These are phyloP conservation scores for Abortiporus biennis DNA, from an alignment of 1,284 basidiomycete genomes.

Conservation along the genomic window DNA sequence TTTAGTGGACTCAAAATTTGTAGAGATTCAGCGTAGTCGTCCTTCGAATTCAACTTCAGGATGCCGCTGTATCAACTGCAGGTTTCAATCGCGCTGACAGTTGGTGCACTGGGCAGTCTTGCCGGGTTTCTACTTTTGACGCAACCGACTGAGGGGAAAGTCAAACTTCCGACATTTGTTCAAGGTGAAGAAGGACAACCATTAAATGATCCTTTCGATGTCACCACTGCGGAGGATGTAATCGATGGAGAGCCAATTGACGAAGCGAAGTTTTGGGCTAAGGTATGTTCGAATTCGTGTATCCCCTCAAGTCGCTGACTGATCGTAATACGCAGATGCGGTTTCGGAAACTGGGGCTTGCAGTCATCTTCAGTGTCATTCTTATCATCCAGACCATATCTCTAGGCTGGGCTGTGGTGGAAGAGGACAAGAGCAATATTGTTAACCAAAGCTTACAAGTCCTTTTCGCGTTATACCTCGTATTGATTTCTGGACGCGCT, in stretches of 20 bases:
- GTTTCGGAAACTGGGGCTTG: slow-evolving; percentile 47
- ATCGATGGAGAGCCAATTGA: slow-evolving; percentile 74
- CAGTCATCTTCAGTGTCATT: slow-evolving; percentile 37
- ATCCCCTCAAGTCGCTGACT: neutral
- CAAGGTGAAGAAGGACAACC: slow-evolving; percentile 29
- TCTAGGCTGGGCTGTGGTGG: slow-evolving; percentile 45
- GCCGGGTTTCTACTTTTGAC: slow-evolving; percentile 32
- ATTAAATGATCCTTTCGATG: slow-evolving; percentile 68
- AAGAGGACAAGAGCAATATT: slow-evolving; percentile 28
- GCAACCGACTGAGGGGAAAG: slow-evolving; percentile 40
- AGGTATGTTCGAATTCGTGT: slow-evolving; percentile 35
- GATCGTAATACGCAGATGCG: slow-evolving; percentile 36
- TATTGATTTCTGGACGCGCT: slow-evolving; percentile 47
- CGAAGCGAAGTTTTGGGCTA: slow-evolving; percentile 65
- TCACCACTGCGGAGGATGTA: slow-evolving; percentile 64
- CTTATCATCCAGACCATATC: slow-evolving; percentile 45
- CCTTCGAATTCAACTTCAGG: neutral
- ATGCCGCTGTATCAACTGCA: slow-evolving; percentile 63
- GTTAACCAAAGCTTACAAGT: slow-evolving; percentile 44
- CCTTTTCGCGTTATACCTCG: slow-evolving; percentile 54
- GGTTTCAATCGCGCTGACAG: slow-evolving; percentile 43
- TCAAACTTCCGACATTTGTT: slow-evolving; percentile 42
- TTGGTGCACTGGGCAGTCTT: slow-evolving; percentile 39
- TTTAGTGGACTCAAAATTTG: no score
- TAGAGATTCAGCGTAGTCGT: no score